Conservation (phyloP, 192 early-diverging fungal species). For the Rhizophagus prolifer region DNA sequence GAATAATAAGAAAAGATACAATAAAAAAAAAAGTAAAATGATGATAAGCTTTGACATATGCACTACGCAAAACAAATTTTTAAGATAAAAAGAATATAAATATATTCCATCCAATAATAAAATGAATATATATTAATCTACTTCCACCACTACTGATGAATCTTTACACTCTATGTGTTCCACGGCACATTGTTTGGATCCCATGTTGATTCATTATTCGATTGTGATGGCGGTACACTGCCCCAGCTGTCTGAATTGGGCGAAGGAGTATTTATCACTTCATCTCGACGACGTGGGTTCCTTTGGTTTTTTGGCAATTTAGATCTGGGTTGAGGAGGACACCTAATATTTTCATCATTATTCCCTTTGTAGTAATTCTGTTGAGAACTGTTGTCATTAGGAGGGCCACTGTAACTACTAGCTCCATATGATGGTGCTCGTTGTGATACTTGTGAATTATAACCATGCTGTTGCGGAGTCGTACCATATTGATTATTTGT, state of each 20-base stretch:
- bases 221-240: not conserved
- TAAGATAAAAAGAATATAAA: too few relatives aligned
- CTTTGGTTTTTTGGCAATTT: not conserved
- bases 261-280: not conserved
- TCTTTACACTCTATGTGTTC: too few relatives aligned
- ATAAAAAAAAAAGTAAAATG: too few relatives aligned
- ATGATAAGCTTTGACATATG: too few relatives aligned
- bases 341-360: not conserved
- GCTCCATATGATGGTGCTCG: not conserved
- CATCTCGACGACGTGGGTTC: not conserved
- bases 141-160: too few relatives aligned
- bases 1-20: too few relatives aligned
- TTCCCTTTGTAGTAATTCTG: not conserved
- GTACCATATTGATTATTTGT: not conserved
- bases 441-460: not conserved
- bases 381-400: not conserved
- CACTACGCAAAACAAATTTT: too few relatives aligned
- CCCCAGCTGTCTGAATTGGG: not conserved
- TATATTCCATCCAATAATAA: too few relatives aligned
- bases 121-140: too few relatives aligned
- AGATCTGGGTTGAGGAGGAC: not conserved
- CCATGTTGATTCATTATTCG: not conserved
- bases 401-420: not conserved
- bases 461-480: not conserved
- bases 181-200: not conserved